Percentiles rank a stretch among this genome's conserved stretches.
Evolutionary conservation across 202 grass and related monocot genomes (phyloP).

Genomic region (Dendrocalamus latiflorus): DNA sequence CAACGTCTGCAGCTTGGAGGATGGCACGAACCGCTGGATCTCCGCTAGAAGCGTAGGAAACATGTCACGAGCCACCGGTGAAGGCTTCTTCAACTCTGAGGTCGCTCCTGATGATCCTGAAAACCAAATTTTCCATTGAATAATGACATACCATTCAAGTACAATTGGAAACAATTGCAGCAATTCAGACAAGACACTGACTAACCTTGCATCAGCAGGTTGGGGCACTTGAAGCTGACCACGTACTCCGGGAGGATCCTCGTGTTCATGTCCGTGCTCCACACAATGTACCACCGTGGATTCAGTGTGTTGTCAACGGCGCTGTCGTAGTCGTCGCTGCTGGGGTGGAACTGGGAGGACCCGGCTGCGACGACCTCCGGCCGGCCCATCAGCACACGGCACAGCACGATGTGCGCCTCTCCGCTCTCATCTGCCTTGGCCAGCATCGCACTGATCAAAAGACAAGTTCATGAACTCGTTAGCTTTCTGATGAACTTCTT

Average conservation of each 20-base stretch:
- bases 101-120: conserved; percentile 30
- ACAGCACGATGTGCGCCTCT: conserved; percentile 70
- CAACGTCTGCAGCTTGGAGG: conserved; percentile 23
- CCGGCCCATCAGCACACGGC: conserved; percentile 69
- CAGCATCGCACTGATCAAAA: conserved; percentile 47
- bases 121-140: background rate
- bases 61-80: conserved; percentile 7
- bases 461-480: background rate
- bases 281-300: conserved; percentile 78
- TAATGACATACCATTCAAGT: background rate
- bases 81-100: conserved; percentile 13
- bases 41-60: conserved; percentile 63
- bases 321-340: conserved; percentile 54
- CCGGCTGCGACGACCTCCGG: conserved; percentile 50
- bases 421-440: conserved; percentile 49
- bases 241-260: conserved; percentile 79
- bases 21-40: conserved; percentile 42
- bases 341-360: conserved; percentile 54
- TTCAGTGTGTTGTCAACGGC: conserved; percentile 59
- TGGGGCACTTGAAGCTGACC: conserved; percentile 69
- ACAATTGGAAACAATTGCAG: background rate
- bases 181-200: background rate
- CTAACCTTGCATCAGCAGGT: conserved; percentile 23
- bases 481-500: background rate
- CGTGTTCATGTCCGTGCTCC: conserved; percentile 74